Evolutionary conservation across 2,329 filamentous ascomycete genomes (phyloP).

Genomic region (Metarhizium sp.): DNA sequence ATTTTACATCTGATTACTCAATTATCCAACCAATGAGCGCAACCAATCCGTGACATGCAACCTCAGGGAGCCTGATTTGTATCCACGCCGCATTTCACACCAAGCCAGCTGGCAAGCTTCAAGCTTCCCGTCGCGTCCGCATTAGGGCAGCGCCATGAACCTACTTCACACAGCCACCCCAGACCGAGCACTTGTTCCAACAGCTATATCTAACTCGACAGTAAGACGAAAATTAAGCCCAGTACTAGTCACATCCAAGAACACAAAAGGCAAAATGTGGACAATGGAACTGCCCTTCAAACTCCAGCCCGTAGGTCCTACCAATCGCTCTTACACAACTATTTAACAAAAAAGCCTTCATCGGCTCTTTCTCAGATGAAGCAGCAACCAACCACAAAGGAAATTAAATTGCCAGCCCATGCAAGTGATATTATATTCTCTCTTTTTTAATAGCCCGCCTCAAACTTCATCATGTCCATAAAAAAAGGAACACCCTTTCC

Average conservation of each 20-base stretch:
- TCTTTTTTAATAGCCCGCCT: not conserved
- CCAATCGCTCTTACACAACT: not conserved
- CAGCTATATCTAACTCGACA: too few relatives aligned
- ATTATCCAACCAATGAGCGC: too few relatives aligned
- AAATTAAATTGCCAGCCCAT: conserved; percentile 4
- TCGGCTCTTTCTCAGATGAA: not conserved
- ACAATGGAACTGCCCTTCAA: not conserved
- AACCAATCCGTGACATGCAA: too few relatives aligned
- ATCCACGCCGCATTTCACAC: not conserved
- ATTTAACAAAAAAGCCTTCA: not conserved
- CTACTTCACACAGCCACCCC: not conserved
- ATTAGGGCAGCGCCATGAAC: not conserved
- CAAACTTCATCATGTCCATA: conserved; percentile 1
- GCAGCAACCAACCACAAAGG: conserved; percentile 1
- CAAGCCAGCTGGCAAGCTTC: not conserved
- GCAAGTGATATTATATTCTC: conserved; percentile 1
- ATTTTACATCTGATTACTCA: too few relatives aligned
- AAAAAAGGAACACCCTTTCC: not conserved
- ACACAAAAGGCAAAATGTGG: not conserved
- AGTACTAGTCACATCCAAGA: not conserved
- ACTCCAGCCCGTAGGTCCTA: not conserved
- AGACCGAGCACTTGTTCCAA: too few relatives aligned
- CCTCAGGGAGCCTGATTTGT: too few relatives aligned
- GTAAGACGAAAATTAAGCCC: too few relatives aligned
- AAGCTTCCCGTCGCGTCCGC: not conserved